phyloP scores from a whole-genome alignment of 495 filamentous ascomycete genomes.

The Daldinia loculata region DNA sequence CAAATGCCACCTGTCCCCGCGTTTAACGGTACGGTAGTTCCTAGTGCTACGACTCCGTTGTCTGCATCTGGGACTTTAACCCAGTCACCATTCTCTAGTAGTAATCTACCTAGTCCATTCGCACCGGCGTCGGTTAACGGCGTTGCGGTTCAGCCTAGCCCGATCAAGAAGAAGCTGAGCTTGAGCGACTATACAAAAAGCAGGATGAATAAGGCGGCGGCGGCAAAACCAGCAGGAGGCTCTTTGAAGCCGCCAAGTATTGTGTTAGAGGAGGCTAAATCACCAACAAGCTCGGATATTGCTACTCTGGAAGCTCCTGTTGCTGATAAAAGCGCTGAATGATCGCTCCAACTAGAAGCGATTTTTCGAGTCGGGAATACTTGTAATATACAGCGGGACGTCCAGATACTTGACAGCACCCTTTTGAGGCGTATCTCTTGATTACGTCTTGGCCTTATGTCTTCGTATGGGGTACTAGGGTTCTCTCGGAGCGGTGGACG shows the following conservation, averaged over 20 bases:
- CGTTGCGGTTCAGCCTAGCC: conserved; percentile 62
- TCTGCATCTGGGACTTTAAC: conserved; percentile 54
- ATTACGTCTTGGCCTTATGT: background rate
- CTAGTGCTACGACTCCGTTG: conserved; percentile 52
- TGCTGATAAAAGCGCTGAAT: conserved; percentile 46
- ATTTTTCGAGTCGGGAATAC: background rate
- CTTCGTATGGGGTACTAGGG: background rate
- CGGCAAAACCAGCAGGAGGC: conserved; percentile 47
- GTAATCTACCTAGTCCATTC: conserved; percentile 51
- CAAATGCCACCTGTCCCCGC: conserved; percentile 59
- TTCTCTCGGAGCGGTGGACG: background rate
- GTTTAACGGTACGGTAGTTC: conserved; percentile 44
- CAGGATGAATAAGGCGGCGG: conserved; percentile 58
- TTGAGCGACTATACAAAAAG: conserved; percentile 75
- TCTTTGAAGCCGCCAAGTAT: conserved; percentile 48
- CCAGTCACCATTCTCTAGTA: conserved; percentile 63
- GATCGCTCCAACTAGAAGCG: background rate
- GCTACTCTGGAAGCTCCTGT: conserved; percentile 46
- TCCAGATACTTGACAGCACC: conserved; percentile 5
- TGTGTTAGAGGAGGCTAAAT: conserved; percentile 53
- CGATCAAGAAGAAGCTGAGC: conserved; percentile 75
- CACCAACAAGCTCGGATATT: conserved; percentile 46
- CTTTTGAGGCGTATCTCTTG: conserved; percentile 3
- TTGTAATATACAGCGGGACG: conserved; percentile 18
- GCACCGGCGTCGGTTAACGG: conserved; percentile 55